Evolutionary conservation across 2,329 filamentous ascomycete species (phyloP), one percentile per base, ranked within the genome.

Genomic region (Pezicula carpinea): DNA sequence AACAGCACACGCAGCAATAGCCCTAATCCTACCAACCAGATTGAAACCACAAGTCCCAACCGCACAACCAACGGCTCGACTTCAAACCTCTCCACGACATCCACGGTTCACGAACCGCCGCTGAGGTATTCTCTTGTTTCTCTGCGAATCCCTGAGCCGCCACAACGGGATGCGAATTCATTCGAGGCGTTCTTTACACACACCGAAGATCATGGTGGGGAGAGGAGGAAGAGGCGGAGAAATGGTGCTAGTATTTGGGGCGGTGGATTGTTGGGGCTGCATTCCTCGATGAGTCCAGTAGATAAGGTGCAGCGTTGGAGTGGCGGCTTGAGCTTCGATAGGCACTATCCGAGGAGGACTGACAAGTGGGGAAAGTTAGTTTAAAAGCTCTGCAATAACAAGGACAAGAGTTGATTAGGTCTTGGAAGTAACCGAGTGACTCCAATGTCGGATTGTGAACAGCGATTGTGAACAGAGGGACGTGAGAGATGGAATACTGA

Each of bases 401-500:
- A 29, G 26, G 26, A 13, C 8, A 29, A 29, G 26, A 6, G 26
- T 29, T 29, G 13, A 22, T 13, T 49, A 50, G 17, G 35, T 10
- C 8, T 3, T 26, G n/a, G n/a, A n/a, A n/a, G n/a, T n/a, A n/a
- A n/a, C 14, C 8, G 31, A 34, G n/a, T 10, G 29, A 32, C 31
- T 4, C 10, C 21, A 48, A 43, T 26, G 17, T 49, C 34, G 33
- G 3, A 33, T 43, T 43, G 21, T 19, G 41, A 22, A 23, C 6
- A 14, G 8, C 14, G 42, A 13, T 21, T 32, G n/a, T 5, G 11
- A 18, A 15, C 11, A 32, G 43, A 29, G 38, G 14, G 26, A 35
- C n/a, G 29, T 14, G 35, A 39, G 19, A 26, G 15, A 42, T 39
- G 56, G 26, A 11, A 29, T 29, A 69, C 75, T 68, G 68, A 85